These are phyloP conservation scores for Beta macrorhiza DNA, from an alignment of 179 eudicot genomes.

Conservation along the genomic window DNA sequence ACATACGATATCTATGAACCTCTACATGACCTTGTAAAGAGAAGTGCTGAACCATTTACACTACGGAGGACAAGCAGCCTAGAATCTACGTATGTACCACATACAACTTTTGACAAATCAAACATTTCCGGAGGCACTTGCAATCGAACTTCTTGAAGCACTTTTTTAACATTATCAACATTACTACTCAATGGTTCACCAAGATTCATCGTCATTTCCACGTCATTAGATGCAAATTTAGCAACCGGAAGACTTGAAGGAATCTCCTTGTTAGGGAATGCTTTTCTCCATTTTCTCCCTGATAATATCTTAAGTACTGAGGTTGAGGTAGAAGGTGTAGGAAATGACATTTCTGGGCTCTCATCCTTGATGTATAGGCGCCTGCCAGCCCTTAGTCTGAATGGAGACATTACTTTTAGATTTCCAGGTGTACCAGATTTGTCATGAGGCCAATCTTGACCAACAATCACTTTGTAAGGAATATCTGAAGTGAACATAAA, in stretches of 20 bases:
- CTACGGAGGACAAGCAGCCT: slow-evolving; percentile 76
- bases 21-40: slow-evolving; percentile 64
- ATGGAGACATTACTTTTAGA: slow-evolving; percentile 38
- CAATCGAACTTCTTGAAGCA: slow-evolving; percentile 60
- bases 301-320: slow-evolving; percentile 45
- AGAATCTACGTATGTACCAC: slow-evolving; percentile 87
- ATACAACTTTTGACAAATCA: slow-evolving; percentile 80
- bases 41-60: slow-evolving; percentile 84
- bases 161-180: slow-evolving; percentile 46
- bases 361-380: slow-evolving; percentile 62
- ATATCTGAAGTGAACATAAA: slow-evolving; percentile 57
- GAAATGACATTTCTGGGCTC: slow-evolving; percentile 25
- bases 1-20: slow-evolving; percentile 17
- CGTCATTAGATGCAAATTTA: slow-evolving; percentile 54
- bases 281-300: slow-evolving; percentile 74
- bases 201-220: slow-evolving; percentile 55
- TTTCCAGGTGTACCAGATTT: slow-evolving; percentile 61
- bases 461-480: slow-evolving; percentile 47
- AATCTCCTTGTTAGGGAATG: slow-evolving; percentile 62
- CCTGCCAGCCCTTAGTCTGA: slow-evolving; percentile 65
- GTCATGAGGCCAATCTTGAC: slow-evolving; percentile 73
- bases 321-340: slow-evolving; percentile 41
- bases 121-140: slow-evolving; percentile 92
- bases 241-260: slow-evolving; percentile 90
- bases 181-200: slow-evolving; percentile 46